Evolutionary conservation across 257 asterid species (phyloP), one percentile per base, ranked within the genome.

Genomic region (Primulina tabacum): DNA sequence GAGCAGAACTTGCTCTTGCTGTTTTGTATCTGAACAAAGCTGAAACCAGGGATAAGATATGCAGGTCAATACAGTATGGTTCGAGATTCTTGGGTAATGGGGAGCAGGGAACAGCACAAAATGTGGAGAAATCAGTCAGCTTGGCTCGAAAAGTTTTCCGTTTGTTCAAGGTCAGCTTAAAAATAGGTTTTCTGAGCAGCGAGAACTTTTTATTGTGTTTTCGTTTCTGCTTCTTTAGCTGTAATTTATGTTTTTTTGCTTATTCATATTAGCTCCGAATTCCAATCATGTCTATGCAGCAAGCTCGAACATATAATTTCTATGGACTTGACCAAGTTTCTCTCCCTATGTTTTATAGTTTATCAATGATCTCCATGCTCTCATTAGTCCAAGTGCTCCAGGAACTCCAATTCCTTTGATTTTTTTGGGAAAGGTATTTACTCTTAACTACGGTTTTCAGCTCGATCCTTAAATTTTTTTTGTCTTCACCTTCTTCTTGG

Each of bases 1-100:
- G 96, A 76, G 77, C 98, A 7, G 98, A 92, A 78, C 98, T 92
- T 67, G 96, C 88, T 50, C 86, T 90, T 78, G 94, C 89, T 33
- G 91, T 92, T 64, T 73, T 90, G 75, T 92, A 92, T 80, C 80
- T 92, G 66, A 86, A 82, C 87, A 92, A 92, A 83, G 97, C 92
- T 62, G 98, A 92, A 76, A 92, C 96, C 70, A 87, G 98, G 80
- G 98, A 92, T 82, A 92, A 92, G 84, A 83, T 92, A 82, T 92
- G 98, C 87, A 83, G 98, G 92, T 93, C 98, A 56, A 92, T 92
- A 74, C 98, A 92, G 64, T 92, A 92, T 60, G 98, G 96, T 69
- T 92, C 98, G 1, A 92, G 89, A 76, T 90, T 85, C 82, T 68
- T 92, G 88, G 88, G 97, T 76, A 89, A 92, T 71, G 98, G 98